Evolutionary conservation across 225 moss, liverwort and hornwort species (phyloP).

Genomic region (Neckera pumila): DNA sequence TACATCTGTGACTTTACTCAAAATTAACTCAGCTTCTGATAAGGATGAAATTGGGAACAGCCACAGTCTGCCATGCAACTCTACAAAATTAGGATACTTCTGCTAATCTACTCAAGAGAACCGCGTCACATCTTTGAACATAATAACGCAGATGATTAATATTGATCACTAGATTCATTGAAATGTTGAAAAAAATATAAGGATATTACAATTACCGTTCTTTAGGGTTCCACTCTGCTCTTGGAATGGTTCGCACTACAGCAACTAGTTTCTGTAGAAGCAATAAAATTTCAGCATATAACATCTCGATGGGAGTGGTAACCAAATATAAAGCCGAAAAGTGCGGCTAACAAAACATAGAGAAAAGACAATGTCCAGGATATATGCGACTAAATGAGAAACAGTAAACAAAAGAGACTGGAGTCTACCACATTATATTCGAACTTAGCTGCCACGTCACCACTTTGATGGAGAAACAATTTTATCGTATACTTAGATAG

Average conservation of each 20-base stretch:
- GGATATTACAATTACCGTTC: conserved; percentile 42
- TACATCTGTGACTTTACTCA: conserved; percentile 39
- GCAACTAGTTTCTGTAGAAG: conserved; percentile 62
- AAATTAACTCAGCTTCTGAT: conserved; percentile 53
- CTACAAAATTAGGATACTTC: not conserved
- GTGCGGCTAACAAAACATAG: not conserved
- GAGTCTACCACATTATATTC: conserved; percentile 63
- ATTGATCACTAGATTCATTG: not conserved
- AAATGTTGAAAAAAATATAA: not conserved
- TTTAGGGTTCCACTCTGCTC: conserved; percentile 61
- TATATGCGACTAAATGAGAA: not conserved
- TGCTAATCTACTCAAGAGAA: not conserved
- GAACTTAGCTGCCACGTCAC: conserved; percentile 78
- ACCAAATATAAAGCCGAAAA: not conserved
- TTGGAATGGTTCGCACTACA: conserved; percentile 53
- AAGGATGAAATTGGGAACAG: conserved; percentile 76
- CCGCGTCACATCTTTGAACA: not conserved
- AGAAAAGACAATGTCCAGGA: not conserved
- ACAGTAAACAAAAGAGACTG: not conserved
- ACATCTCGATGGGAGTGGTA: not conserved
- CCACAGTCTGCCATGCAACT: conserved; percentile 60
- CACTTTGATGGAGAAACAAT: conserved; percentile 61
- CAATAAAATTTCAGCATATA: not conserved
- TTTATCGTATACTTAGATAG: conserved; percentile 23
- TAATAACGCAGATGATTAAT: not conserved